These are phyloP conservation scores for Vickermania spadyakhi DNA, from an alignment of 208 protist genomes.

Conservation along the genomic window DNA sequence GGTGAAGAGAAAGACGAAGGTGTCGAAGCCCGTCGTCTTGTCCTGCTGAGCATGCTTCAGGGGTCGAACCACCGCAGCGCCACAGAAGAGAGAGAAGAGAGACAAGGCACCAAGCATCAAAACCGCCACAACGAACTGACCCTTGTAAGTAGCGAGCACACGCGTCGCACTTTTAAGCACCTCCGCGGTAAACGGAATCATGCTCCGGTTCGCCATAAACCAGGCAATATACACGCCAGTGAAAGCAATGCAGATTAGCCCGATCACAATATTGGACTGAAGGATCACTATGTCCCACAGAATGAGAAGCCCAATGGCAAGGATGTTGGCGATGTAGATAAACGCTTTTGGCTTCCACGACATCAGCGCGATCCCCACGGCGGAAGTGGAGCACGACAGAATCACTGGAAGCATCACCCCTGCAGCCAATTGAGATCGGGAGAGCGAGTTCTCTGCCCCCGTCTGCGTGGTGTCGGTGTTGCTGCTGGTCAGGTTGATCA, in stretches of 20 bases:
- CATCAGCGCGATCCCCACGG: neutral
- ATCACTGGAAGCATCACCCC: neutral
- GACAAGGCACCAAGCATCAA: neutral
- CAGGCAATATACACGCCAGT: neutral
- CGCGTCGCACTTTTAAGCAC: neutral
- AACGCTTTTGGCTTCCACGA: neutral
- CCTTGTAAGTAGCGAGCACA: neutral
- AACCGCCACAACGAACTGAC: neutral
- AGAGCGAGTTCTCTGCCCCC: neutral
- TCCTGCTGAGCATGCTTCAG: neutral
- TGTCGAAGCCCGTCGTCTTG: neutral
- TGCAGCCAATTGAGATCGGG: neutral
- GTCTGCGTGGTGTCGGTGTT: neutral
- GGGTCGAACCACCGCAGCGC: neutral
- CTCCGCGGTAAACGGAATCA: neutral
- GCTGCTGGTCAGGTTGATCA: constrained; percentile 6
- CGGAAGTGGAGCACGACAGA: neutral
- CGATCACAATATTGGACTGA: neutral
- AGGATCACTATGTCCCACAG: neutral
- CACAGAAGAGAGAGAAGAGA: neutral
- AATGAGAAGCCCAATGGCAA: neutral
- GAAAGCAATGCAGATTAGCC: neutral
- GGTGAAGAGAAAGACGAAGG: constrained; percentile 8
- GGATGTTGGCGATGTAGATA: neutral
- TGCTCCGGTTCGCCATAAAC: neutral